A percentile compares a stretch with the other conserved stretches of the same genome.
phyloP scores from a whole-genome alignment of 805 yeast genomes.

The Gaillardinia entomophila region DNA sequence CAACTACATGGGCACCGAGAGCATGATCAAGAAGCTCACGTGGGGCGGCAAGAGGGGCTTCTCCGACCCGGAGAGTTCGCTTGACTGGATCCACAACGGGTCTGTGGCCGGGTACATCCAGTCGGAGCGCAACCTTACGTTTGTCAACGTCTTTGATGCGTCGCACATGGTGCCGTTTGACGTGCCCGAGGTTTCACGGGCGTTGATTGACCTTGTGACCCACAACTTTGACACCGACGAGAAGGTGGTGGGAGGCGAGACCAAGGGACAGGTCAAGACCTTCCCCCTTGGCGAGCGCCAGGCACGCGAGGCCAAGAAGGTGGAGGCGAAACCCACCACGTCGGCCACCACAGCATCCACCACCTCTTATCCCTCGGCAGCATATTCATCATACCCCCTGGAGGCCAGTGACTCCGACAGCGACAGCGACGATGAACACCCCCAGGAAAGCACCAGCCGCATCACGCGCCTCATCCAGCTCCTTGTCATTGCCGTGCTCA shows the following conservation, averaged over 20 bases:
- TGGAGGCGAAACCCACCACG: neutral
- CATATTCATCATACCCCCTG: neutral
- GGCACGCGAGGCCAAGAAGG: slow-evolving; percentile 1
- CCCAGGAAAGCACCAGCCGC: slow-evolving; percentile 9
- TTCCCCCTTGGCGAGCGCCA: slow-evolving; percentile 23
- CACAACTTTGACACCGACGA: slow-evolving; percentile 21
- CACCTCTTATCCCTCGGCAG: neutral
- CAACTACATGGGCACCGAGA: slow-evolving; percentile 71
- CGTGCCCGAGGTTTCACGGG: slow-evolving; percentile 61
- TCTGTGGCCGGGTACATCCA: slow-evolving; percentile 32
- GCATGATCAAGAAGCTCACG: slow-evolving; percentile 51
- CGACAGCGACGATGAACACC: slow-evolving; percentile 1
- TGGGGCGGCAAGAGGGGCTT: slow-evolving; percentile 64
- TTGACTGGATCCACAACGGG: slow-evolving; percentile 42
- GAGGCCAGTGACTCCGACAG: neutral
- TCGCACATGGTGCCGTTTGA: slow-evolving; percentile 96
- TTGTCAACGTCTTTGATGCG: slow-evolving; percentile 65
- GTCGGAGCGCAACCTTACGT: slow-evolving; percentile 66
- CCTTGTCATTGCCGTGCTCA: slow-evolving; percentile 27
- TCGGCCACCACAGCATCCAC: slow-evolving; percentile 1
- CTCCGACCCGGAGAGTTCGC: slow-evolving; percentile 21
- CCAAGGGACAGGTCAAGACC: slow-evolving; percentile 17
- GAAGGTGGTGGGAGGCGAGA: slow-evolving; percentile 7
- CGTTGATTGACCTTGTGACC: slow-evolving; percentile 53
- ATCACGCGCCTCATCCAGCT: slow-evolving; percentile 36